phyloP scores from a whole-genome alignment of 2,329 filamentous ascomycete species.

The Clonostachys byssicola region DNA sequence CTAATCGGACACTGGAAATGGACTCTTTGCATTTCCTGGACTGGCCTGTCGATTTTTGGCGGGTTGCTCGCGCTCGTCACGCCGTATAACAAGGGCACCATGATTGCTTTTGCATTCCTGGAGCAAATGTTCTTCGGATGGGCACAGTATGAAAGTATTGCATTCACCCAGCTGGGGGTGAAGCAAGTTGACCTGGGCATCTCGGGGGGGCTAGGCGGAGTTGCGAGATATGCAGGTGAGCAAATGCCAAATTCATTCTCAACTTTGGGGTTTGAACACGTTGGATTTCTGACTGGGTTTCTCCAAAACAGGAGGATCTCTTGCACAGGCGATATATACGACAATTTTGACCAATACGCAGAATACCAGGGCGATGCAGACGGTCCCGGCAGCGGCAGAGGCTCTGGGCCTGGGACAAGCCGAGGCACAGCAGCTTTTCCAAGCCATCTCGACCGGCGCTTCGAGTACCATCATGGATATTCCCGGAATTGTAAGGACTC shows the following conservation, averaged over 20 bases:
- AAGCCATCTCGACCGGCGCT: constrained; percentile 14
- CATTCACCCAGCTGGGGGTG: constrained; percentile 41
- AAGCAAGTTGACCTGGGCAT: constrained; percentile 46
- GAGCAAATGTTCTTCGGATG: constrained; percentile 38
- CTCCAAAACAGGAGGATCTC: constrained; percentile 18
- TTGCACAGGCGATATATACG: constrained; percentile 32
- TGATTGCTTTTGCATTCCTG: constrained; percentile 42
- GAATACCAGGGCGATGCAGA: constrained; percentile 15
- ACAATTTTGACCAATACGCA: constrained; percentile 31
- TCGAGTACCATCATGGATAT: constrained; percentile 11
- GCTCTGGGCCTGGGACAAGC: constrained; percentile 22
- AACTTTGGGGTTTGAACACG: too few species aligned
- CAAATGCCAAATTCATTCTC: too few species aligned
- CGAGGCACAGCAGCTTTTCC: constrained; percentile 20
- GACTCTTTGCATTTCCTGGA: constrained; percentile 34
- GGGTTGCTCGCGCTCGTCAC: constrained; percentile 34
- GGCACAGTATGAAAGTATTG: constrained; percentile 40
- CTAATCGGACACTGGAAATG: constrained; percentile 39
- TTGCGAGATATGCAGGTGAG: constrained; percentile 29
- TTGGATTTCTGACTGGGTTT: too few species aligned
- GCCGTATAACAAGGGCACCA: constrained; percentile 34
- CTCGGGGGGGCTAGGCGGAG: constrained; percentile 41
- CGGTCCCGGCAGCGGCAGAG: constrained; percentile 24
- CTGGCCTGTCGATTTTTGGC: constrained; percentile 41
- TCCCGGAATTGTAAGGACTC: constrained; percentile 9